Conservation (phyloP, 1,284 basidiomycete species). For the Cystobasidium pallidum region DNA sequence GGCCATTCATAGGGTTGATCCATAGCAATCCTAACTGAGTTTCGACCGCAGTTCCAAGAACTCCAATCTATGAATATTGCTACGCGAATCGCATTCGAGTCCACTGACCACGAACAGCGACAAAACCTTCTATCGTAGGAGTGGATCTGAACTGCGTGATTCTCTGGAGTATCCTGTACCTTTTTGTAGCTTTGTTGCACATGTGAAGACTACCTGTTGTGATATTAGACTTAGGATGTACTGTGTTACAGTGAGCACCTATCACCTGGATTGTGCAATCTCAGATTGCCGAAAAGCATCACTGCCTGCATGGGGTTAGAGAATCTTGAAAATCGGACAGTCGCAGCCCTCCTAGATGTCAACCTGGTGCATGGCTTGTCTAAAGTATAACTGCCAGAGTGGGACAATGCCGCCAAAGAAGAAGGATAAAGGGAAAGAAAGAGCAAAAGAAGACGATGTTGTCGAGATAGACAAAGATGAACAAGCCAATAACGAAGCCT, state of each 20-base stretch:
- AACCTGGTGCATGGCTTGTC: not conserved
- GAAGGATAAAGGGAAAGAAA: constrained; percentile 36
- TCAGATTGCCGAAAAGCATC: too few relatives aligned
- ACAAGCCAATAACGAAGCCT: not conserved
- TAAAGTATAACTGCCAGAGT: not conserved
- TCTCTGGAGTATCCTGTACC: not conserved
- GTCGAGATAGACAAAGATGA: constrained; percentile 18
- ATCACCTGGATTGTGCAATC: too few relatives aligned
- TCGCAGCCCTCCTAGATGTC: not conserved
- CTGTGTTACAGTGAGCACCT: not conserved
- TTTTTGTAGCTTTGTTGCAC: constrained; percentile 5
- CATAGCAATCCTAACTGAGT: not conserved
- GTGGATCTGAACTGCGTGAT: not conserved
- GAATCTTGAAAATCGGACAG: too few relatives aligned
- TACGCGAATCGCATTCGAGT: constrained; percentile 63
- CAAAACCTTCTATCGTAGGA: constrained; percentile 34
- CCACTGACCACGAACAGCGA: constrained; percentile 33
- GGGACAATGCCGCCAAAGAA: constrained; percentile 19
- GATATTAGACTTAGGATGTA: not conserved
- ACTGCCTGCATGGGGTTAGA: too few relatives aligned
- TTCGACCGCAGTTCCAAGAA: constrained; percentile 60
- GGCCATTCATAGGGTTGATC: not conserved
- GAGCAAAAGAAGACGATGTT: constrained; percentile 24
- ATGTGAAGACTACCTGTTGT: constrained; percentile 12
- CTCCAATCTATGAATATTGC: constrained; percentile 90